Evolutionary conservation across 441 rosid species (phyloP).

Genomic region (Lepidium campestre): DNA sequence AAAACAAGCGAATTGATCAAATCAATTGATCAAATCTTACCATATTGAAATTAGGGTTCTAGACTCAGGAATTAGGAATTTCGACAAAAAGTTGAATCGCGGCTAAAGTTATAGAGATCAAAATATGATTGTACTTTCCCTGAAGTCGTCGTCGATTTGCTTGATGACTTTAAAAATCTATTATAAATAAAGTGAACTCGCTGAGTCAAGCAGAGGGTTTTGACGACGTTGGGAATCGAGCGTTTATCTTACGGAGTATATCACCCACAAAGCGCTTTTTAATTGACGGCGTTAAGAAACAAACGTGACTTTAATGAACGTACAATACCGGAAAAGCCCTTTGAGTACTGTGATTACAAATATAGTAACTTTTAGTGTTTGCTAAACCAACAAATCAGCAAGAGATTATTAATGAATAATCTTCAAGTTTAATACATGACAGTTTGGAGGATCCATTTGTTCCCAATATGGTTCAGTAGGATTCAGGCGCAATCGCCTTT

Average conservation of each 20-base stretch:
- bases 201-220: background rate
- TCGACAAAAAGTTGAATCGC: background rate
- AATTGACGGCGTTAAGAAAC: background rate
- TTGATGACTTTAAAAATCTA: background rate
- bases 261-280: background rate
- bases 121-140: background rate
- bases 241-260: background rate
- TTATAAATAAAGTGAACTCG: background rate
- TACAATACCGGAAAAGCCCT: background rate
- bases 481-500: conserved; percentile 35
- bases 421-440: conserved; percentile 1
- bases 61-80: conserved; percentile 5
- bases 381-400: conserved; percentile 4
- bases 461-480: background rate
- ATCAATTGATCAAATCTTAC: conserved; percentile 5
- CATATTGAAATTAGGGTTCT: conserved; percentile 23
- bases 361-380: background rate
- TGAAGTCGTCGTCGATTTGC: background rate
- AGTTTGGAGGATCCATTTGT: conserved; percentile 10
- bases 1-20: background rate
- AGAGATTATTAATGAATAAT: background rate
- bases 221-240: background rate
- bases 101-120: background rate
- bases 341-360: background rate
- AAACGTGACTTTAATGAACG: conserved; percentile 4